Conservation (phyloP, 2,329 filamentous ascomycete species). For the Monosporascus sp. region DNA sequence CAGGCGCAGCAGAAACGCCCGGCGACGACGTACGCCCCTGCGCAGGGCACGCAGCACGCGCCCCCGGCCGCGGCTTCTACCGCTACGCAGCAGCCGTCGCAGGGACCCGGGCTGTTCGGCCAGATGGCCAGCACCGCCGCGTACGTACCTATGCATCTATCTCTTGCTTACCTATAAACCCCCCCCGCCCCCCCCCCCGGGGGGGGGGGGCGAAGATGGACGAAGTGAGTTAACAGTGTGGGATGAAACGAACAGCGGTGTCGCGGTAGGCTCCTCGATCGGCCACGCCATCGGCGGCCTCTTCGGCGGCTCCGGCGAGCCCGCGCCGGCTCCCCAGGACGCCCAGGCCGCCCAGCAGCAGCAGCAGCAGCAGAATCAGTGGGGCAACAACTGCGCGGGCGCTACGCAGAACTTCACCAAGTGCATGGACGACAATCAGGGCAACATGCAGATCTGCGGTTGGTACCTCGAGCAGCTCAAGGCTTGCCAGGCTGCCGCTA, state of each 20-base stretch:
- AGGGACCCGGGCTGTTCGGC: conserved; percentile 82
- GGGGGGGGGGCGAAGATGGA: too few species aligned
- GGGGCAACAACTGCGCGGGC: conserved; percentile 65
- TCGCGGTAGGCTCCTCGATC: conserved; percentile 91
- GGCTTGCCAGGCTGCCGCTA: conserved; percentile 76
- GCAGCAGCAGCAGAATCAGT: conserved; percentile 47
- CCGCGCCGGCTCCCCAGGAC: conserved; percentile 42
- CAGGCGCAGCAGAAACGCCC: conserved; percentile 61
- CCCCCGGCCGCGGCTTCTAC: conserved; percentile 39
- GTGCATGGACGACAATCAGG: conserved; percentile 94
- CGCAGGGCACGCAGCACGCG: conserved; percentile 43
- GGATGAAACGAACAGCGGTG: conserved; percentile 59
- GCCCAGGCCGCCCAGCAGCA: conserved; percentile 49
- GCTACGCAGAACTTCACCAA: conserved; percentile 84
- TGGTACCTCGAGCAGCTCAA: conserved; percentile 99
- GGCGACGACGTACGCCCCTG: conserved; percentile 60
- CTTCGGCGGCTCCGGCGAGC: conserved; percentile 65
- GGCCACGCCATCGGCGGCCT: conserved; percentile 90
- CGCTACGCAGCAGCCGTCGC: conserved; percentile 52
- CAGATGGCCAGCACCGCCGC: conserved; percentile 98
- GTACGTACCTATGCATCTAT: conserved; percentile 58
- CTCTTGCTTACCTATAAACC: neutral
- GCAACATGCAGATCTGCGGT: conserved; percentile 91
- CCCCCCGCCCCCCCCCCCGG: conserved; percentile 1
- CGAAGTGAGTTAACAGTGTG: conserved; percentile 17